Conservation (phyloP, 495 filamentous ascomycete species). For the Thozetella sp. region DNA sequence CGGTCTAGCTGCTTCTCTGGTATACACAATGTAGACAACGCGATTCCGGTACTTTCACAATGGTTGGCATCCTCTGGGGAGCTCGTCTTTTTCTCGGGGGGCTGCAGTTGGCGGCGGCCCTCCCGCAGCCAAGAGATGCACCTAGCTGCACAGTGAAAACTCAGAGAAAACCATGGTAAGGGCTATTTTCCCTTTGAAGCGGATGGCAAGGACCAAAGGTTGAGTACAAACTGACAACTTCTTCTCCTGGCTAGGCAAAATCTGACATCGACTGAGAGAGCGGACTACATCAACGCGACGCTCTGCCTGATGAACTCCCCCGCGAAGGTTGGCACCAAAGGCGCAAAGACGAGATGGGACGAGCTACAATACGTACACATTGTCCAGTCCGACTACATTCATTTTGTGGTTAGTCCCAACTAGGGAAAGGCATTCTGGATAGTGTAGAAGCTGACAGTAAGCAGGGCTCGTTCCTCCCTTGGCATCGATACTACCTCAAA, state of each 20-base stretch:
- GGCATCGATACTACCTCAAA: conserved; percentile 50
- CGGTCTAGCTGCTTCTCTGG: no score
- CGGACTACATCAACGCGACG: conserved; percentile 43
- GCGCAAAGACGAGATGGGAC: conserved; percentile 39
- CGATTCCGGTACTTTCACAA: no score
- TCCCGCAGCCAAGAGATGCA: no score
- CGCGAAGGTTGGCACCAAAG: conserved; percentile 22
- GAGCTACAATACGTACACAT: conserved; percentile 42
- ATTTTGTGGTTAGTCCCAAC: conserved; percentile 28
- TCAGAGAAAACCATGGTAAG: no score
- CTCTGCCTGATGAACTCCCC: conserved; percentile 42
- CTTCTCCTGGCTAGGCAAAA: conserved; percentile 23
- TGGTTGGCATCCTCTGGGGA: no score
- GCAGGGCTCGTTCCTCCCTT: conserved; percentile 45
- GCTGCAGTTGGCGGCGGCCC: no score
- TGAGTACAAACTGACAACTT: no score
- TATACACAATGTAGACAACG: no score
- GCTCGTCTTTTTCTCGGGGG: no score
- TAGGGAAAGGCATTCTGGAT: not conserved
- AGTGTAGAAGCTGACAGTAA: not conserved
- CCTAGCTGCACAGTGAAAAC: no score
- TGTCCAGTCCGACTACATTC: conserved; percentile 27
- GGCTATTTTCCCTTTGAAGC: no score
- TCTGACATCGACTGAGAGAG: conserved; percentile 35
- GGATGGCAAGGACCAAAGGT: no score